These are phyloP conservation scores for Panicum hallii DNA, from an alignment of 202 grass and related monocot species.

Conservation along the genomic window DNA sequence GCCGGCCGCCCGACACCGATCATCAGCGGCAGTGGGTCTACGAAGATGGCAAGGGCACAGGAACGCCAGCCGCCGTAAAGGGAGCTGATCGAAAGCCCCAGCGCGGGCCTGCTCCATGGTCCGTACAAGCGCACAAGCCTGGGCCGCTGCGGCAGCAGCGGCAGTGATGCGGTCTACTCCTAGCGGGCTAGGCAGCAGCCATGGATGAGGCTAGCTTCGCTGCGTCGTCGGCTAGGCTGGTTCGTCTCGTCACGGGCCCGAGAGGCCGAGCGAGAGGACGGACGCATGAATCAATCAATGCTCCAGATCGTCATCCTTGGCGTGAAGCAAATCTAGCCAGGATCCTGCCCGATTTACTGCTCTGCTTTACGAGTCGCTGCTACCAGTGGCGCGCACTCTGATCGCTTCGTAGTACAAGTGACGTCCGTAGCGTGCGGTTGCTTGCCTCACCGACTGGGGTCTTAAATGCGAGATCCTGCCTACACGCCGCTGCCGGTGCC, in stretches of 20 bases:
- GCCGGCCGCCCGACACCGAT: not conserved
- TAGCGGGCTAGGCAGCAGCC: not conserved
- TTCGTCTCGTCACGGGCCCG: not conserved
- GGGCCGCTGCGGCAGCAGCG: not conserved
- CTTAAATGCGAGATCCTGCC: conserved; percentile 29
- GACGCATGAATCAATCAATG: not conserved
- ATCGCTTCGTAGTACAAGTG: not conserved
- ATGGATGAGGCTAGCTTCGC: not conserved
- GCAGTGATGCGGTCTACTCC: not conserved
- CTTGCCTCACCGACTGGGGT: not conserved
- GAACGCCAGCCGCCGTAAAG: not conserved
- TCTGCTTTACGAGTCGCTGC: not conserved
- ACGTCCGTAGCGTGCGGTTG: not conserved
- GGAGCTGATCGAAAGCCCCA: not conserved
- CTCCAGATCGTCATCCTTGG: not conserved
- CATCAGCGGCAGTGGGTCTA: not conserved
- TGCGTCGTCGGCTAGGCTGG: not conserved
- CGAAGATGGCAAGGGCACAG: not conserved
- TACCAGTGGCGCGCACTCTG: not conserved
- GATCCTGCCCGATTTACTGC: not conserved
- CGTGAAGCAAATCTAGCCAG: not conserved
- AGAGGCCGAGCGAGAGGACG: not conserved
- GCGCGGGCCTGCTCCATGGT: not conserved
- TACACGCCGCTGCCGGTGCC: no score
- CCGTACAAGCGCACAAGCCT: not conserved